phyloP scores from a whole-genome alignment of 139 green algal species.

The Volvox reticuliferus region DNA sequence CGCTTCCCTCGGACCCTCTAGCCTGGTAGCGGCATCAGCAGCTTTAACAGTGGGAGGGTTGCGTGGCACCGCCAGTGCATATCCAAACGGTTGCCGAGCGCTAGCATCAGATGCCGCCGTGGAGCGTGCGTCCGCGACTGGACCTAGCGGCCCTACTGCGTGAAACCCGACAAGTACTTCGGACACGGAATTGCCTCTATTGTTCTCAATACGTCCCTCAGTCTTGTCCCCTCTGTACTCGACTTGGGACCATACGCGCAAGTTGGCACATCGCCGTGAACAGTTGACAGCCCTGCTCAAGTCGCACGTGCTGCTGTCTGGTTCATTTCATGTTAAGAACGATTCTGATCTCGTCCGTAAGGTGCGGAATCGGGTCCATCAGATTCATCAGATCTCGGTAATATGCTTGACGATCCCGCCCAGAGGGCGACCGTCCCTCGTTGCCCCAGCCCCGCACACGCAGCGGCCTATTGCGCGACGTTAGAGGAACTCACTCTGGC shows the following conservation, averaged over 20 bases:
- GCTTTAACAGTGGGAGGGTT: not conserved
- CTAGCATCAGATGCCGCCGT: not conserved
- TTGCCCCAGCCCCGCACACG: not conserved
- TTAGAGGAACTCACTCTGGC: constrained; percentile 19
- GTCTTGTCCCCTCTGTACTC: constrained; percentile 47
- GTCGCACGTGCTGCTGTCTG: constrained; percentile 38
- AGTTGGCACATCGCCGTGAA: constrained; percentile 20
- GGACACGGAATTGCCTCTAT: not conserved
- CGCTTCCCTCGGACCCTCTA: not conserved
- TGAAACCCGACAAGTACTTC: not conserved
- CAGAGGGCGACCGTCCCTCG: not conserved
- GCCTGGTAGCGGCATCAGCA: constrained; percentile 9
- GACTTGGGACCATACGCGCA: constrained; percentile 7
- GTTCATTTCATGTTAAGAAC: not conserved
- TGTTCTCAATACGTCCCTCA: constrained; percentile 47
- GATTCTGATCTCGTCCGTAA: not conserved
- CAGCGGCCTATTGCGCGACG: constrained; percentile 45
- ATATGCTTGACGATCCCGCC: not conserved
- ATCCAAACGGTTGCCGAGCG: not conserved
- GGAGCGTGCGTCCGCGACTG: not conserved
- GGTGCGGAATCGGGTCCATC: not conserved
- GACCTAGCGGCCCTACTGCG: not conserved
- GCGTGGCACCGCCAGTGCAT: not conserved
- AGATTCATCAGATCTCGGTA: not conserved
- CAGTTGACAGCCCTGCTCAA: constrained; percentile 56